phyloP scores from a whole-genome alignment of 2,329 filamentous ascomycete species.

The Remersonia thermophila region DNA sequence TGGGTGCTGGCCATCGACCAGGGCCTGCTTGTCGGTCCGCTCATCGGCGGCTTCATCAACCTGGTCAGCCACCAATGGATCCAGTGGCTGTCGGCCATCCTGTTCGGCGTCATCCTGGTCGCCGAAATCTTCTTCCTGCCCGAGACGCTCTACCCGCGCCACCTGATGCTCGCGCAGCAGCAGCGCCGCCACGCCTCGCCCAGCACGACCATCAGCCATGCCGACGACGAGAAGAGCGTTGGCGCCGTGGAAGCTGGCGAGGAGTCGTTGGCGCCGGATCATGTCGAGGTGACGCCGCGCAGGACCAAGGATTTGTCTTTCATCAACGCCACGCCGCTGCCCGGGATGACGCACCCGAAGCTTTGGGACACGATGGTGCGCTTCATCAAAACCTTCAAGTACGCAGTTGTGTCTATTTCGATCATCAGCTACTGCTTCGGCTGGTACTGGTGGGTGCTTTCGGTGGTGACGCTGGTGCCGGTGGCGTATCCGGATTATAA shows the following conservation, averaged over 20 bases:
- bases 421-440: constrained; percentile 38
- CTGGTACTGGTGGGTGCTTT: constrained; percentile 33
- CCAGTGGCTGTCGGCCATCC: constrained; percentile 41
- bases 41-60: constrained; percentile 38
- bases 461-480: constrained; percentile 21
- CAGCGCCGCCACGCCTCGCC: not conserved
- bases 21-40: constrained; percentile 8
- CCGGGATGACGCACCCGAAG: constrained; percentile 39
- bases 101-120: constrained; percentile 35
- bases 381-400: constrained; percentile 35
- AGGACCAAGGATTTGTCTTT: constrained; percentile 32
- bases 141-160: constrained; percentile 44
- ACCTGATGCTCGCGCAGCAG: constrained; percentile 29
- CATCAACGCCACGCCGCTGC: constrained; percentile 33
- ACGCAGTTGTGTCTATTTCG: constrained; percentile 31
- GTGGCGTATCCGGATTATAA: constrained; percentile 36
- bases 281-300: constrained; percentile 9
- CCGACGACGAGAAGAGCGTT: no score
- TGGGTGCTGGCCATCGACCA: constrained; percentile 39
- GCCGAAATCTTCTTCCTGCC: constrained; percentile 38
- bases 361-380: constrained; percentile 32
- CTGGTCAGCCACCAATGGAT: constrained; percentile 37
- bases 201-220: no score
- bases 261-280: no score
- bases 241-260: not conserved